Percentiles rank a stretch among this genome's conserved stretches.
Conservation (phyloP, 192 early-diverging fungal species). For the Jimgerdemannia flammicorona region DNA sequence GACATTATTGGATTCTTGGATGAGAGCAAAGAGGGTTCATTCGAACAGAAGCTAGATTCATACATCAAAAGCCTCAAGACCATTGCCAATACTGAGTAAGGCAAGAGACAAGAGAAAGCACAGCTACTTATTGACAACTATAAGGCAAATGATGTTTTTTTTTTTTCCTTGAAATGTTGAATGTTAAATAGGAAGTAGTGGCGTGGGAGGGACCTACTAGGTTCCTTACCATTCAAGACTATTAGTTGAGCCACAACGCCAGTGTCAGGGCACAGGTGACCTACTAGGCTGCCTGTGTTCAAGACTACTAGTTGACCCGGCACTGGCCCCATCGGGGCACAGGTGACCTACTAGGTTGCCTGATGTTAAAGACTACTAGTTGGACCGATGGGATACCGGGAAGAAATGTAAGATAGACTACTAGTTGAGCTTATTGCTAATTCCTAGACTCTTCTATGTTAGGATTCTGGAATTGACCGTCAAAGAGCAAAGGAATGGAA, state of each 20-base stretch:
- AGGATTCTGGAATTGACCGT: slow-evolving; percentile 10
- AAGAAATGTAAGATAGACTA: background rate
- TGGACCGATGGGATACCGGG: slow-evolving; percentile 2
- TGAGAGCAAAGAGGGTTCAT: background rate
- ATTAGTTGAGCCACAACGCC: too few species aligned
- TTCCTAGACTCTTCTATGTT: slow-evolving; percentile 8
- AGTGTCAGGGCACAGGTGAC: background rate
- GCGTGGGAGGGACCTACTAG: background rate
- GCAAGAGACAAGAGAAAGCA: background rate
- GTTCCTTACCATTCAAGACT: too few species aligned
- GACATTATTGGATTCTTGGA: background rate
- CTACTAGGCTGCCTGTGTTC: slow-evolving; percentile 10
- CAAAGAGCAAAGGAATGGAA: slow-evolving; percentile 8
- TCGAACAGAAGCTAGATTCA: slow-evolving; percentile 3
- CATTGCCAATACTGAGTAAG: background rate
- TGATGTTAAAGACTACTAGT: slow-evolving; percentile 10
- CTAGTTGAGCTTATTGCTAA: slow-evolving; percentile 12
- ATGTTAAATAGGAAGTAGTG: background rate
- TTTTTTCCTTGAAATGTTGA: background rate
- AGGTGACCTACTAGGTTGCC: slow-evolving; percentile 14
- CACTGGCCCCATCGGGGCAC: slow-evolving; percentile 13
- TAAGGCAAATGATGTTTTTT: background rate
- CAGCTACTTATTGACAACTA: background rate
- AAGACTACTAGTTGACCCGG: slow-evolving; percentile 9
- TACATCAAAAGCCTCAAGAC: background rate